A percentile compares a stretch with the other conserved stretches of the same genome.
Conservation (phyloP, 768 basidiomycete species). For the Brasilioporus rufonigricans region DNA sequence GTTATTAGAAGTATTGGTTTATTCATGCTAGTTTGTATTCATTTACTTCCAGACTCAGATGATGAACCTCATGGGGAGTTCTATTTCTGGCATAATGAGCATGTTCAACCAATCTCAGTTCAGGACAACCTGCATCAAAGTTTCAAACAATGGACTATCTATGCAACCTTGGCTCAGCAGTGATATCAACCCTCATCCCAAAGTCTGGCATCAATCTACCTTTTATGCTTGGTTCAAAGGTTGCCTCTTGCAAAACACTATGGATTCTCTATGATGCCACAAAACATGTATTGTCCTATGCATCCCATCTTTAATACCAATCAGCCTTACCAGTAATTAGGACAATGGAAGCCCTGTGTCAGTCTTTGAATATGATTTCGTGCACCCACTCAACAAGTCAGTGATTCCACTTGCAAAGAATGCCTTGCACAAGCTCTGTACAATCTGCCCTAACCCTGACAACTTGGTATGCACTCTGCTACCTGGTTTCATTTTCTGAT, state of each 20-base stretch:
- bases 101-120: neutral
- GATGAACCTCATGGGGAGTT: neutral
- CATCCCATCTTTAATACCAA: slow-evolving; percentile 2
- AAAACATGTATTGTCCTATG: slow-evolving; percentile 61
- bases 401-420: slow-evolving; percentile 80
- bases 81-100: neutral
- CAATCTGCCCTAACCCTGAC: slow-evolving; percentile 93
- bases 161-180: slow-evolving; percentile 77
- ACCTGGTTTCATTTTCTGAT: no score
- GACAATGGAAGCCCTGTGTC: slow-evolving; percentile 86
- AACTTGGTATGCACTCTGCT: no score
- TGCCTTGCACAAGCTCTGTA: slow-evolving; percentile 83
- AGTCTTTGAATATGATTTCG: slow-evolving; percentile 88
- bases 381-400: slow-evolving; percentile 54
- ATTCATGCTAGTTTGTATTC: neutral
- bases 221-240: slow-evolving; percentile 76
- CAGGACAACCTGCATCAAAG: neutral
- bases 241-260: slow-evolving; percentile 64
- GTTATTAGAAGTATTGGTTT: neutral
- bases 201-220: slow-evolving; percentile 91
- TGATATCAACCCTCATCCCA: slow-evolving; percentile 83
- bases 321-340: slow-evolving; percentile 41
- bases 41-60: no score
- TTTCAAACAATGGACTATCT: slow-evolving; percentile 81
- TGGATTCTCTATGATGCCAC: slow-evolving; percentile 87